Evolutionary conservation across 2,329 filamentous ascomycete species (phyloP).

Genomic region (Pseudofabraea citricarpa): DNA sequence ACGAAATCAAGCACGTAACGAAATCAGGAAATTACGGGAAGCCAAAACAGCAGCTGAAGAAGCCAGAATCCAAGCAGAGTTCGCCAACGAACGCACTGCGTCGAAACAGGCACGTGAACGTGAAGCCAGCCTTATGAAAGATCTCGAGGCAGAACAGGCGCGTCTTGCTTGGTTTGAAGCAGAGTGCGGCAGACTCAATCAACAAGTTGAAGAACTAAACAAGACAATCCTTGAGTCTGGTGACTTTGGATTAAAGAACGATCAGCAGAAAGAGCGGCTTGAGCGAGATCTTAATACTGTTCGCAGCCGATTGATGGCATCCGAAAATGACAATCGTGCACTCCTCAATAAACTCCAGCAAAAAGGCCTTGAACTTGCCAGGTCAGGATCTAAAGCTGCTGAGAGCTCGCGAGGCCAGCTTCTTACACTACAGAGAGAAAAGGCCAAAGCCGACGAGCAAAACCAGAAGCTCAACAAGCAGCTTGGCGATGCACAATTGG

Average conservation of each 20-base stretch:
- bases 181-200: conserved; percentile 71
- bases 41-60: conserved; percentile 84
- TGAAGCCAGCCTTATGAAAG: conserved; percentile 69
- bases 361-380: conserved; percentile 92
- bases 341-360: conserved; percentile 97
- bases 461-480: conserved; percentile 77
- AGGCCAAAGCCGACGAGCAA: conserved; percentile 76
- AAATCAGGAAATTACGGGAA: conserved; percentile 76
- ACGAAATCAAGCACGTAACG: conserved; percentile 81
- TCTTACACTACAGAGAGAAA: conserved; percentile 73
- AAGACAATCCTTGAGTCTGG: conserved; percentile 85
- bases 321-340: conserved; percentile 92
- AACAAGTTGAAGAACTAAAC: conserved; percentile 79
- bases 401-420: conserved; percentile 79
- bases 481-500: conserved; percentile 78
- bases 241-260: conserved; percentile 82
- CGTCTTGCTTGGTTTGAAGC: conserved; percentile 74
- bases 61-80: conserved; percentile 76
- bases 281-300: conserved; percentile 88
- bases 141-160: conserved; percentile 74
- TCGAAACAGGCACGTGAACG: conserved; percentile 74
- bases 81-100: conserved; percentile 74
- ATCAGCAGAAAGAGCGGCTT: conserved; percentile 89
- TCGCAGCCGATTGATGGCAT: conserved; percentile 82
- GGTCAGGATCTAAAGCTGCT: conserved; percentile 79